Base-by-base conservation (phyloP, 2,329 filamentous ascomycete genomes). In the Venturia oleaginea region DNA sequence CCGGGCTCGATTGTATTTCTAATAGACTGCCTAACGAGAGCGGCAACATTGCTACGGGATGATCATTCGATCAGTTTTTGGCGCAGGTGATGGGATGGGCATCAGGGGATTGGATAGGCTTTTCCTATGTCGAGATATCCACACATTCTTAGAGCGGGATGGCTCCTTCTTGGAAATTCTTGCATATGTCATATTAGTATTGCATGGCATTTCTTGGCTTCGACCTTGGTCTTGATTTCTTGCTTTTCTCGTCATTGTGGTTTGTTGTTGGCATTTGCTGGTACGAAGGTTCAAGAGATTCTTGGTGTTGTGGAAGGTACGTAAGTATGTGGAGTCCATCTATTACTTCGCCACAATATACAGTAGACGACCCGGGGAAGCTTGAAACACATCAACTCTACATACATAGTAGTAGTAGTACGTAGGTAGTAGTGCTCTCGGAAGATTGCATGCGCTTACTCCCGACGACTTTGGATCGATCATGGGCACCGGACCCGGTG, bases 71-170 rank as follows among this genome's bases (percentile, higher is more conserved):
- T 57, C 19, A 30, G 27, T 34, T 34, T 57, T 34, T 57, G 51
- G 51, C 51, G 51, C 51, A 57, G 3, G 17, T 2, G 19, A 34
- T 57, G 30, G 30, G 51, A n/a, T 19, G 27, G 51, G 30, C 51
- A 27, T 51, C 24, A 3, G 22, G 27, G 46, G 46, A 27, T 24
- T 27, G 22, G 46, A 27, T 15, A 10, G 22, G 22, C 0, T 27
- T 57, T 57, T 11, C 51, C 19, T 57, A 34, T 57, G 51, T 57
- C 27, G 30, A 57, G 51, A 57, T 57, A 57, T 57, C 51, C 51
- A 57, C 51, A 34, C 13, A 34, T 57, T 22, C 10, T 19, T 34
- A 19, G 5, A 57, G 30, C 48, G 48, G 22, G 24, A 27, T 17
- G 11, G 27, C 27, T 34, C 13, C 17, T n/a, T 57, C 8, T 4